Percentiles rank a stretch among this genome's conserved stretches.
Conservation (phyloP, 2,329 filamentous ascomycete genomes). For the Onygena corvina region DNA sequence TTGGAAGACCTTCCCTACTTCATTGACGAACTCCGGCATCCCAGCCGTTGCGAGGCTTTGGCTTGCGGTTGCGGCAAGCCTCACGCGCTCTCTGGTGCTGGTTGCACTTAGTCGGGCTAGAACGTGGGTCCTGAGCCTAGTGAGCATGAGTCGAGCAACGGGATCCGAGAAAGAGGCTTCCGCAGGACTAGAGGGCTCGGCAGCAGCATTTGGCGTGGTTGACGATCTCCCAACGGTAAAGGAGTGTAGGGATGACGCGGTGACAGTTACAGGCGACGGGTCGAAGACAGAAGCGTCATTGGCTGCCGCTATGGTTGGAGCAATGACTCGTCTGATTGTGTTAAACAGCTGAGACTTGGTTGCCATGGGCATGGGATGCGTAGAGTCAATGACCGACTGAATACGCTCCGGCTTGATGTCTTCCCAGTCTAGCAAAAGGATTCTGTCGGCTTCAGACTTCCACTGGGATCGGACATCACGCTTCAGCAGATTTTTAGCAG, state of each 20-base stretch:
- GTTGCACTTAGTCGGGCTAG: slow-evolving; percentile 45
- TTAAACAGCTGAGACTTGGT: slow-evolving; percentile 35
- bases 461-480: slow-evolving; percentile 52
- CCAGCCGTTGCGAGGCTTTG: slow-evolving; percentile 49
- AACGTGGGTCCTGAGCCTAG: slow-evolving; percentile 46
- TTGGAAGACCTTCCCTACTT: slow-evolving; percentile 49
- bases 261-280: slow-evolving; percentile 8
- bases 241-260: not conserved
- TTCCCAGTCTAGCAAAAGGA: slow-evolving; percentile 41
- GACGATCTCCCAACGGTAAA: slow-evolving; percentile 7
- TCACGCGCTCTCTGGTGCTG: slow-evolving; percentile 48
- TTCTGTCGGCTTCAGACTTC: slow-evolving; percentile 49
- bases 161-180: slow-evolving; percentile 45
- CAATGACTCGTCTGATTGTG: slow-evolving; percentile 42
- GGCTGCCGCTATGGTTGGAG: slow-evolving; percentile 39
- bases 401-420: slow-evolving; percentile 33
- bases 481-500: slow-evolving; percentile 54
- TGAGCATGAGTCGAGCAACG: slow-evolving; percentile 48
- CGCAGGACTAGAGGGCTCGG: slow-evolving; percentile 19
- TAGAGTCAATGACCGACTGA: slow-evolving; percentile 37
- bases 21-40: slow-evolving; percentile 49
- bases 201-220: slow-evolving; percentile 18
- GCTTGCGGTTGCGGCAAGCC: slow-evolving; percentile 46
- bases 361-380: slow-evolving; percentile 37
- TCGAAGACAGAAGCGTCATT: slow-evolving; percentile 18